Conservation (phyloP, 2,329 filamentous ascomycete species). For the Cladophialophora exuberans region DNA sequence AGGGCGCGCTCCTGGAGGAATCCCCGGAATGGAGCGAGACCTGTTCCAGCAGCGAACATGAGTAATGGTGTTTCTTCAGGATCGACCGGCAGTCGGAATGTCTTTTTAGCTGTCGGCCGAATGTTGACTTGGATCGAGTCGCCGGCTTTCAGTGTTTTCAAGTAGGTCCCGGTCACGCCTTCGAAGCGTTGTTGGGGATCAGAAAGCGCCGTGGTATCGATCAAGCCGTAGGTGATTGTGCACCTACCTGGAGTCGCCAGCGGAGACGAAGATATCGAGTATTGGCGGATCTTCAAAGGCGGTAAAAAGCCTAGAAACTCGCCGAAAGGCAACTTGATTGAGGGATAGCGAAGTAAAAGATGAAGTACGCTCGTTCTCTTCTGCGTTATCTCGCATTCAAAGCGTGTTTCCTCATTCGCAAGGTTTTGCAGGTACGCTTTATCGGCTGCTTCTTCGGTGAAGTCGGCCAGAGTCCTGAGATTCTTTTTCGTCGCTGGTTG, state of each 20-base stretch:
- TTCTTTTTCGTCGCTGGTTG: conserved; percentile 71
- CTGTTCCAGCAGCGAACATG: conserved; percentile 57
- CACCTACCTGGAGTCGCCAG: conserved; percentile 59
- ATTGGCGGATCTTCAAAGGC: conserved; percentile 74
- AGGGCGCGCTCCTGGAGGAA: conserved; percentile 45
- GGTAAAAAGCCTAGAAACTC: conserved; percentile 72
- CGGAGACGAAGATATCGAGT: conserved; percentile 77
- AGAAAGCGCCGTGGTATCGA: conserved; percentile 57
- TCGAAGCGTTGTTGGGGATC: conserved; percentile 53
- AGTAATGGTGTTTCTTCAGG: conserved; percentile 51
- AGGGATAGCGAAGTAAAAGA: conserved; percentile 65
- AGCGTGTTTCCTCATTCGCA: neutral
- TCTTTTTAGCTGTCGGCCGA: conserved; percentile 35
- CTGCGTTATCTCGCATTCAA: conserved; percentile 47
- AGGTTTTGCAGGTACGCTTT: conserved; percentile 15
- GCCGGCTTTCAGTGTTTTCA: conserved; percentile 55
- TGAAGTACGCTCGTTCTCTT: conserved; percentile 64
- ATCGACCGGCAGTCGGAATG: conserved; percentile 51
- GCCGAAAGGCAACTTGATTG: conserved; percentile 63
- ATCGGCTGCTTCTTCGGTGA: conserved; percentile 3
- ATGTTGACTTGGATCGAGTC: conserved; percentile 41
- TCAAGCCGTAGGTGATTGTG: conserved; percentile 70
- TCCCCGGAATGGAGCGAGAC: conserved; percentile 52
- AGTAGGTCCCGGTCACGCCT: conserved; percentile 71
- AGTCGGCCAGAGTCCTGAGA: neutral